Evolutionary conservation across 371 early-diverging fungal genomes (phyloP).

Genomic region (Lichtheimia hyalospora): DNA sequence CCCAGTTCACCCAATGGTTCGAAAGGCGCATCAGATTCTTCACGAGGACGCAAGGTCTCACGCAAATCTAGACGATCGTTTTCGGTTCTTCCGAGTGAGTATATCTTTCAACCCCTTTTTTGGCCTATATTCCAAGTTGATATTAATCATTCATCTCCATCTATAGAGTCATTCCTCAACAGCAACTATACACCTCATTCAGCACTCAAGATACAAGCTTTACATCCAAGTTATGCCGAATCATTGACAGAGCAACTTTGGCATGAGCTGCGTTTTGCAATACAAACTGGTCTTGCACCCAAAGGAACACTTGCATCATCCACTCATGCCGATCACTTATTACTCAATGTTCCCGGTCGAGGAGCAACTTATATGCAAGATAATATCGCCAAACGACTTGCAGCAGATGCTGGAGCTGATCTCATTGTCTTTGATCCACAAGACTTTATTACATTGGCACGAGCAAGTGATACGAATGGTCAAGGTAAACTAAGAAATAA

Average conservation of each 20-base stretch:
- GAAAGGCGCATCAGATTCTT: neutral
- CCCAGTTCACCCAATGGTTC: neutral
- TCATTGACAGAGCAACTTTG: conserved; percentile 27
- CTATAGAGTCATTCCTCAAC: conserved; percentile 9
- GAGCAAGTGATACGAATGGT: conserved; percentile 25
- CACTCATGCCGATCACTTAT: conserved; percentile 35
- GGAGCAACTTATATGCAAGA: conserved; percentile 44
- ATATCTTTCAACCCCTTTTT: neutral
- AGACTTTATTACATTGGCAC: conserved; percentile 47
- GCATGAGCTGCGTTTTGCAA: conserved; percentile 29
- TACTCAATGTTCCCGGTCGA: conserved; percentile 24
- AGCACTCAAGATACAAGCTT: neutral
- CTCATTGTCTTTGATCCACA: conserved; percentile 44
- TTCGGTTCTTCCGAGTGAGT: conserved; percentile 9
- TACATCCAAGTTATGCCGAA: conserved; percentile 12
- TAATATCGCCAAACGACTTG: conserved; percentile 26
- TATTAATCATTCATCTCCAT: neutral
- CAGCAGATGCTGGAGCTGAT: conserved; percentile 26
- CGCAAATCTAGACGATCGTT: conserved; percentile 14
- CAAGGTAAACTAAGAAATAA: conserved; percentile 10
- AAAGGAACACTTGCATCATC: conserved; percentile 26
- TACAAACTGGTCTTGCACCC: conserved; percentile 31
- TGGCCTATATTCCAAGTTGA: neutral
- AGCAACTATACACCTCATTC: conserved; percentile 9
- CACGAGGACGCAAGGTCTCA: conserved; percentile 13